Evolutionary conservation across 805 yeast species (phyloP).

Genomic region (Wickerhamomyces pijperi): DNA sequence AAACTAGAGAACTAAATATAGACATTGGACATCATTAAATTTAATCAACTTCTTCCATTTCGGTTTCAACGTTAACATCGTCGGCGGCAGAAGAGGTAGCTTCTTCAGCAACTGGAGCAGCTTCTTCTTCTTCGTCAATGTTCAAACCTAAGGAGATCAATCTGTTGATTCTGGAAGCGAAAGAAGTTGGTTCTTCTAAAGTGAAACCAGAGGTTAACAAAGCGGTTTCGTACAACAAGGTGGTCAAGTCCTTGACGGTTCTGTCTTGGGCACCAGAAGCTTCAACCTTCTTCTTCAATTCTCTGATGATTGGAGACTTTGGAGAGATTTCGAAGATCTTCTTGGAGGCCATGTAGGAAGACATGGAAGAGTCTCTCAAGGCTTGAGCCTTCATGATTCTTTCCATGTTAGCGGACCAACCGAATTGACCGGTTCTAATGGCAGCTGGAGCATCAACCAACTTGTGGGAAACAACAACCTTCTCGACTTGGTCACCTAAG

Average conservation of each 20-base stretch:
- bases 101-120: conserved; percentile 59
- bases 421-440: conserved; percentile 99
- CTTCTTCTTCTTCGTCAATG: conserved; percentile 81
- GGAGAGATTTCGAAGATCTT: conserved; percentile 99
- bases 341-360: conserved; percentile 99
- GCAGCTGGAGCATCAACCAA: conserved; percentile 99
- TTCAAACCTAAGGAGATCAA: conserved; percentile 95
- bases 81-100: conserved; percentile 31
- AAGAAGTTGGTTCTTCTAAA: conserved; percentile 95
- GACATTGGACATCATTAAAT: not conserved
- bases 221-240: conserved; percentile 94
- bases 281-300: conserved; percentile 93
- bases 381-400: conserved; percentile 99
- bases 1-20: too few relatives aligned
- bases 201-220: conserved; percentile 97
- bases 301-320: conserved; percentile 88
- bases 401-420: conserved; percentile 99
- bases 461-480: conserved; percentile 96
- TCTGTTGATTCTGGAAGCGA: conserved; percentile 97
- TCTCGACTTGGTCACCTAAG: conserved; percentile 97
- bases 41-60: conserved; percentile 99
- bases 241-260: conserved; percentile 95
- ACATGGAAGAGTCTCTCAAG: conserved; percentile 96
- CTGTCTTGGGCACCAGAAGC: conserved; percentile 96
- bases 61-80: conserved; percentile 81